A percentile compares a stretch with the other conserved stretches of the same genome.
Conservation (phyloP, 2,329 filamentous ascomycete genomes). For the Immersiporthe knoxdaviesiana region DNA sequence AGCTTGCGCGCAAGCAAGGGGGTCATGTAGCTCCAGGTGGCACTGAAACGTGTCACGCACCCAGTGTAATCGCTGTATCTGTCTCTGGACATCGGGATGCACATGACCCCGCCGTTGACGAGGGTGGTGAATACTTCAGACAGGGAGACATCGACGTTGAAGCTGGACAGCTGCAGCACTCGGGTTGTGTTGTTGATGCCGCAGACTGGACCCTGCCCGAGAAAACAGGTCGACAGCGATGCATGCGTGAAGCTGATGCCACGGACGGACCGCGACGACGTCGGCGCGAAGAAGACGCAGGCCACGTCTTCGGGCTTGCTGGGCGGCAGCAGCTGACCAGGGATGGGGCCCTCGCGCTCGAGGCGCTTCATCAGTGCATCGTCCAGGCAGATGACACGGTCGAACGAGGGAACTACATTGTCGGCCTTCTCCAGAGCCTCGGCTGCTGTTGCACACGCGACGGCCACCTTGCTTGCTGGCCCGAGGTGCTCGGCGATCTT, state of each 20-base stretch:
- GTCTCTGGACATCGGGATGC: conserved; percentile 57
- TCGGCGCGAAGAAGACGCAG: conserved; percentile 64
- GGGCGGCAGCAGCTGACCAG: conserved; percentile 32
- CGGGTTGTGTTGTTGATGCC: conserved; percentile 55
- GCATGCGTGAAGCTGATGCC: conserved; percentile 66
- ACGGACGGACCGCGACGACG: conserved; percentile 59
- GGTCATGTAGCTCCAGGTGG: conserved; percentile 60
- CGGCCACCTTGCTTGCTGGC: conserved; percentile 19
- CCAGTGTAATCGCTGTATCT: conserved; percentile 53
- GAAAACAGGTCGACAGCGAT: conserved; percentile 58
- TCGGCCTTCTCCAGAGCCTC: conserved; percentile 20
- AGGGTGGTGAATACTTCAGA: conserved; percentile 59
- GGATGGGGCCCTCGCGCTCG: conserved; percentile 23
- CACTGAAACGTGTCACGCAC: conserved; percentile 53
- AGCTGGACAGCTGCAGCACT: conserved; percentile 61
- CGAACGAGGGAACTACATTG: conserved; percentile 20
- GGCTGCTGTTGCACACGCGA: conserved; percentile 26
- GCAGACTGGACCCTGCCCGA: conserved; percentile 54
- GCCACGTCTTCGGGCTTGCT: conserved; percentile 52
- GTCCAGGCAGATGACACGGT: conserved; percentile 25
- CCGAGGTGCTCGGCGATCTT: conserved; percentile 31
- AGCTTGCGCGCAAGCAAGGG: conserved; percentile 58
- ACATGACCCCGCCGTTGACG: conserved; percentile 61
- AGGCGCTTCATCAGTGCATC: conserved; percentile 29
- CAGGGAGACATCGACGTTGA: conserved; percentile 58